Evolutionary conservation across 805 yeast genomes (phyloP), one percentile per base, ranked within the genome.

Genomic region (Lipomyces spencermartinsiae): DNA sequence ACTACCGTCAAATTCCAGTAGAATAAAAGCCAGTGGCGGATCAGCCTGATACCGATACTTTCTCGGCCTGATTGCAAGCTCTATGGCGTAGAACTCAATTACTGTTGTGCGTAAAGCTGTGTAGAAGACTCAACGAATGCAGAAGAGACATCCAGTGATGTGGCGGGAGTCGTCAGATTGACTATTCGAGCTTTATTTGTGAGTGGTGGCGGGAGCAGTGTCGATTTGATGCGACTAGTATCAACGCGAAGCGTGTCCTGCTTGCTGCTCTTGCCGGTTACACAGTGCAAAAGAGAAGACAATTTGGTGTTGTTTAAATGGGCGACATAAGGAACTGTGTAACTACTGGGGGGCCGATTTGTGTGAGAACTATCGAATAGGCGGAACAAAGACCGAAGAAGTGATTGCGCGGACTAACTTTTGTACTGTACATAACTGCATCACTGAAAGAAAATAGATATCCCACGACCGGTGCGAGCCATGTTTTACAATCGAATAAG

Each of bases 291-390:
- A 25, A 19, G 10, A 43, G 49, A 8, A 9, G 49, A n/a, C 7
- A n/a, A n/a, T 7, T 43, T 43, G 22, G 49, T 9, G 49, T 43
- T 43, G 22, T 43, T 43, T 43, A 43, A n/a, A 43, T 16, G 49
- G 49, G 49, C 49, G 49, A 43, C 16, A 37, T 16, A 16, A 16
- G n/a, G 19, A 43, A 43, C 49, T 43, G 49, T 43, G 10, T 16
- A 43, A 43, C 49, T 43, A 43, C 49, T 43, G 49, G 49, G 49
- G 49, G 49, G n/a, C 49, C 49, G 49, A 43, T 43, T 16, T 43
- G 49, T 43, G 22, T n/a, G 5, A 3, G 49, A 43, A 43, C 49
- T 43, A 39, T 39, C 49, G 49, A 16, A 39, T 14, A 43, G 43
- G 49, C 49, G 49, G 49, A 43, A 43, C 7, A n/a, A 43, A n/a